Conservation (phyloP, 2,329 filamentous ascomycete genomes). For the Balansia obtecta region DNA sequence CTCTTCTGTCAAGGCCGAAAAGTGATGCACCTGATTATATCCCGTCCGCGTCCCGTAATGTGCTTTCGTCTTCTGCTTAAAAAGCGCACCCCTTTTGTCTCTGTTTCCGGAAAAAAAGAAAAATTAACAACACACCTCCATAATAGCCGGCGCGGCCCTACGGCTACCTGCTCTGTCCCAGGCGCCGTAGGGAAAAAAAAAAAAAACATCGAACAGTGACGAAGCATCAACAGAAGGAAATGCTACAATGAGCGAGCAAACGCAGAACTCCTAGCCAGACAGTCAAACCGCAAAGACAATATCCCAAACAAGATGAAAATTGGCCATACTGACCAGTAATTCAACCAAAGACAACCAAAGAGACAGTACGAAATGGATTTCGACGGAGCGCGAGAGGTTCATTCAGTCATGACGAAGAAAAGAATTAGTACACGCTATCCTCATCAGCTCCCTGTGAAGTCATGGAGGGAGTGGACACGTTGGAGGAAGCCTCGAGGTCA, state of each 20-base stretch:
- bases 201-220: constrained; percentile 10
- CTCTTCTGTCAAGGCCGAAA: constrained; percentile 13
- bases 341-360: background rate
- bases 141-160: constrained; percentile 11
- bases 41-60: constrained; percentile 14
- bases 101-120: constrained; percentile 7
- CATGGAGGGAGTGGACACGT: constrained; percentile 59
- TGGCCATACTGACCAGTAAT: background rate
- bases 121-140: constrained; percentile 8
- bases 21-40: constrained; percentile 13
- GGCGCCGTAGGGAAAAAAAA: constrained; percentile 22
- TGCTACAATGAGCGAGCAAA: constrained; percentile 21
- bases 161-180: constrained; percentile 25
- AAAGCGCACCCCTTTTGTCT: constrained; percentile 15
- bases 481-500: constrained; percentile 58
- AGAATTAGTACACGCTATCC: constrained; percentile 56
- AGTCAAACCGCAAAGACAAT: constrained; percentile 8
- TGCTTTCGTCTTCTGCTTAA: constrained; percentile 13
- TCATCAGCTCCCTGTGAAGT: constrained; percentile 59
- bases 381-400: constrained; percentile 18
- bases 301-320: background rate
- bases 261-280: constrained; percentile 6
- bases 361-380: background rate
- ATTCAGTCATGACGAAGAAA: constrained; percentile 32
- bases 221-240: constrained; percentile 8